Evolutionary conservation across 352 stramenopile species (phyloP).

Genomic region (Pythium phragmitis): DNA sequence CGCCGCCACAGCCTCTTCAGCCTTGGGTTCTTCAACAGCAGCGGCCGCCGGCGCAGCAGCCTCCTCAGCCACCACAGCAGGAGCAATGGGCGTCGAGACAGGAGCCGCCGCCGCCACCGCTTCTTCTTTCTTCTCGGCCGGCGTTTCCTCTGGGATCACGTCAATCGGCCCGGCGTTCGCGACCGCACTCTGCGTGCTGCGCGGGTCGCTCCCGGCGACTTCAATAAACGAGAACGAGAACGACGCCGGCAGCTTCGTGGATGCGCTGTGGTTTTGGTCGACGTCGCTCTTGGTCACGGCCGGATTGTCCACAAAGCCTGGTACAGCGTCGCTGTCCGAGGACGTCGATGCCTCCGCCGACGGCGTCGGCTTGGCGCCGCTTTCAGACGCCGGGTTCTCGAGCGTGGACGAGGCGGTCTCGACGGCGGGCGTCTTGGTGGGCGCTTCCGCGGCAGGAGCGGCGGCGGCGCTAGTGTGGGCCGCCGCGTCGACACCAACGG

Average conservation of each 20-base stretch:
- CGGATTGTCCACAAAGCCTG: conserved; percentile 40
- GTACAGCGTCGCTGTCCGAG: conserved; percentile 50
- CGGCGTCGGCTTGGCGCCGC: conserved; percentile 3
- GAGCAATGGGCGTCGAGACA: not conserved
- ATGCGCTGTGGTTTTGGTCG: conserved; percentile 10
- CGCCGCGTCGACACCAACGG: conserved; percentile 19
- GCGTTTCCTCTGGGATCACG: conserved; percentile 18
- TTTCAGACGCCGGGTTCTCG: not conserved
- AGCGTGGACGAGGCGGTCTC: not conserved
- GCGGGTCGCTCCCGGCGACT: conserved; percentile 30
- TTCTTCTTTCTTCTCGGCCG: not conserved
- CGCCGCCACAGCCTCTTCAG: not conserved
- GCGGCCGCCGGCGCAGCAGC: conserved; percentile 1
- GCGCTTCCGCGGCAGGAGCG: not conserved
- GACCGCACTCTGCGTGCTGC: conserved; percentile 8
- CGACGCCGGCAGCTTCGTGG: conserved; percentile 31
- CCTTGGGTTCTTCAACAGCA: conserved; percentile 1
- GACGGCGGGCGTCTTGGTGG: not conserved
- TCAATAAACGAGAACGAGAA: conserved; percentile 81
- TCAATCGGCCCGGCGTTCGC: conserved; percentile 15
- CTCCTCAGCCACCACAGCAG: conserved; percentile 1
- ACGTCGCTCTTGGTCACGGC: conserved; percentile 21
- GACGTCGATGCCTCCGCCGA: not conserved
- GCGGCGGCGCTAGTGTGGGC: not conserved
- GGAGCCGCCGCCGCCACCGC: not conserved